These are phyloP conservation scores for Medicago arabica DNA, from an alignment of 306 rosid species.

Conservation along the genomic window DNA sequence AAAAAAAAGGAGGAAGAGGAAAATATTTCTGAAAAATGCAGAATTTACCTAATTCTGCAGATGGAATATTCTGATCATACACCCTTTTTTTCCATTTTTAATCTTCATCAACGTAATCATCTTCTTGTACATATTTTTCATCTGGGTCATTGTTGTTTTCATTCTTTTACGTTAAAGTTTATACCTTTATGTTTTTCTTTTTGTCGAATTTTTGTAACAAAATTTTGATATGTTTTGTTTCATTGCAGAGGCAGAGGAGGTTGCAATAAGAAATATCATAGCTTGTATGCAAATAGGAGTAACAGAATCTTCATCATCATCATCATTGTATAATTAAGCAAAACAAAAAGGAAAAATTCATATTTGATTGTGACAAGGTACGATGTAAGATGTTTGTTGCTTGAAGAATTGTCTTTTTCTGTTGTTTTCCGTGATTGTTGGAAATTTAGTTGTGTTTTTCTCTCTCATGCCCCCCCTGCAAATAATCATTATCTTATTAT, in stretches of 20 bases:
- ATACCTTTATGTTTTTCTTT: conserved; percentile 7
- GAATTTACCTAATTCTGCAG: conserved; percentile 34
- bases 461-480: conserved; percentile 5
- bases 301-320: conserved; percentile 12
- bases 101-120: conserved; percentile 9
- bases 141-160: conserved; percentile 37
- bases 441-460: background rate
- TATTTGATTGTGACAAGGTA: conserved; percentile 41
- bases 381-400: conserved; percentile 34
- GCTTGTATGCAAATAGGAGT: conserved; percentile 28
- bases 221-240: conserved; percentile 18
- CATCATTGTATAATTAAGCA: background rate
- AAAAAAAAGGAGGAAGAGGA: background rate
- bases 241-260: conserved; percentile 12
- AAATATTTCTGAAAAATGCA: conserved; percentile 27
- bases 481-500: too few species aligned
- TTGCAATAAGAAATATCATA: conserved; percentile 25
- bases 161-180: conserved; percentile 25
- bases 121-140: conserved; percentile 10
- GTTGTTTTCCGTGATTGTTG: conserved; percentile 25
- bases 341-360: background rate
- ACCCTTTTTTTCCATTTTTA: background rate
- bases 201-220: background rate
- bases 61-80: conserved; percentile 33
- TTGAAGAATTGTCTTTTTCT: conserved; percentile 13